Evolutionary conservation across 2,329 filamentous ascomycete species (phyloP).

Genomic region (Byssoonygena ceratinophila): DNA sequence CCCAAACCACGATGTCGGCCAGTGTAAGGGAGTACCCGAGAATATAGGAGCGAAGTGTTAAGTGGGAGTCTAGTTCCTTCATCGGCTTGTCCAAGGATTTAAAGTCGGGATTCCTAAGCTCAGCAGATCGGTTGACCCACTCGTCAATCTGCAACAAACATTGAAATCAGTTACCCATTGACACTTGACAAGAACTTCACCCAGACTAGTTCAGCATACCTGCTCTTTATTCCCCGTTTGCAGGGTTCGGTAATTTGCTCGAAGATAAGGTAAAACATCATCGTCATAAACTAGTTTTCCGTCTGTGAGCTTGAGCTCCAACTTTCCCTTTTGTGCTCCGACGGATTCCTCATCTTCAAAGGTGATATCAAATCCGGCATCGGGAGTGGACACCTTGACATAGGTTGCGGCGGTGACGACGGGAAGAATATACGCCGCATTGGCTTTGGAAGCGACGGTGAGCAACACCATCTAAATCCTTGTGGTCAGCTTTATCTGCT

Average conservation of each 20-base stretch:
- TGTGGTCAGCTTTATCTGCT: conserved; percentile 3
- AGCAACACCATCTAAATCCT: conserved; percentile 14
- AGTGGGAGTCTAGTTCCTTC: conserved; percentile 20
- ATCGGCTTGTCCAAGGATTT: conserved; percentile 19
- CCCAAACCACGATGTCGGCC: conserved; percentile 20
- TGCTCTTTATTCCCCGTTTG: conserved; percentile 16
- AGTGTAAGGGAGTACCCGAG: conserved; percentile 18
- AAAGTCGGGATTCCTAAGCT: conserved; percentile 16
- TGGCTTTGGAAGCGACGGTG: conserved; percentile 18
- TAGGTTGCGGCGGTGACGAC: conserved; percentile 16
- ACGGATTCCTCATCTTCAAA: conserved; percentile 17
- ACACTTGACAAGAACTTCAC: no score
- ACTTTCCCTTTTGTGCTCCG: conserved; percentile 13
- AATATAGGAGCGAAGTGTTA: conserved; percentile 19
- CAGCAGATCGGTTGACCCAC: conserved; percentile 17
- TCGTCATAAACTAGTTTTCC: conserved; percentile 17
- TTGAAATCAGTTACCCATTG: background rate
- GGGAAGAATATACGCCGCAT: conserved; percentile 15
- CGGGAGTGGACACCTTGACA: conserved; percentile 14
- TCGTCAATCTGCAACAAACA: conserved; percentile 16
- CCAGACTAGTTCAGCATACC: conserved; percentile 7
- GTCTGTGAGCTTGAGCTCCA: conserved; percentile 15
- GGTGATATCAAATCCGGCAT: conserved; percentile 11
- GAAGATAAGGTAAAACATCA: conserved; percentile 16
- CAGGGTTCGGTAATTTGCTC: conserved; percentile 13